Conservation (phyloP, 768 basidiomycete species). For the Auriscalpium orientale region DNA sequence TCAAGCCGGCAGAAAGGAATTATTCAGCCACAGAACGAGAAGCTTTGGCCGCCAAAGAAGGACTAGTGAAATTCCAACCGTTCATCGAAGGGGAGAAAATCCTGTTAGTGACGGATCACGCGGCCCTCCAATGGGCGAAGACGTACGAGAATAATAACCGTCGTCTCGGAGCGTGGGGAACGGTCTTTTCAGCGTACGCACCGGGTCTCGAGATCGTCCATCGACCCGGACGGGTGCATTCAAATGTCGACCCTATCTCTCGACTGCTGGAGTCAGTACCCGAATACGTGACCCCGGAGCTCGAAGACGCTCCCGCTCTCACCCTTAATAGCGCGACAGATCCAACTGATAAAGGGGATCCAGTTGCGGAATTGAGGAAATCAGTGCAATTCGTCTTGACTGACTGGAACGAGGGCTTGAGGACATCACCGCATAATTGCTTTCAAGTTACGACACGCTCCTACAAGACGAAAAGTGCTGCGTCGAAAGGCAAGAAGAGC, state of each 20-base stretch:
- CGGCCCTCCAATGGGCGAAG: slow-evolving; percentile 18
- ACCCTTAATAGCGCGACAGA: too few species aligned
- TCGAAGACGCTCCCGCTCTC: too few species aligned
- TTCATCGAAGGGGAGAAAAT: slow-evolving; percentile 29
- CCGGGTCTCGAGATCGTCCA: slow-evolving; percentile 25
- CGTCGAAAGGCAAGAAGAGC: too few species aligned
- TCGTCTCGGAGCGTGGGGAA: slow-evolving; percentile 24
- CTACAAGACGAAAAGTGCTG: neutral
- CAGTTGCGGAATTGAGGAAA: neutral
- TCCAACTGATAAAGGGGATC: too few species aligned
- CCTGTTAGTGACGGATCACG: slow-evolving; percentile 18
- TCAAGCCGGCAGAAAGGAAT: slow-evolving; percentile 13
- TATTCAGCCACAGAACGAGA: slow-evolving; percentile 34
- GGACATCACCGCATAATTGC: too few species aligned
- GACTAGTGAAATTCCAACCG: slow-evolving; percentile 28
- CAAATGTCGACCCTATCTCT: slow-evolving; percentile 24
- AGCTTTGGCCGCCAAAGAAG: slow-evolving; percentile 32
- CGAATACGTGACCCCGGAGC: neutral
- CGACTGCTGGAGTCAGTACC: slow-evolving; percentile 1
- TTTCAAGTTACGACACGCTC: too few species aligned
- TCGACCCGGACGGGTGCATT: slow-evolving; percentile 26
- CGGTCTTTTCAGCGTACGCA: slow-evolving; percentile 24
- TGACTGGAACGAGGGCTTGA: neutral
- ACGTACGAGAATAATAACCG: slow-evolving; percentile 19
- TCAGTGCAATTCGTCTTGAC: neutral